Evolutionary conservation across 352 stramenopile species (phyloP), one percentile per base, ranked within the genome.

Genomic region (Peronosclerospora sorghi): DNA sequence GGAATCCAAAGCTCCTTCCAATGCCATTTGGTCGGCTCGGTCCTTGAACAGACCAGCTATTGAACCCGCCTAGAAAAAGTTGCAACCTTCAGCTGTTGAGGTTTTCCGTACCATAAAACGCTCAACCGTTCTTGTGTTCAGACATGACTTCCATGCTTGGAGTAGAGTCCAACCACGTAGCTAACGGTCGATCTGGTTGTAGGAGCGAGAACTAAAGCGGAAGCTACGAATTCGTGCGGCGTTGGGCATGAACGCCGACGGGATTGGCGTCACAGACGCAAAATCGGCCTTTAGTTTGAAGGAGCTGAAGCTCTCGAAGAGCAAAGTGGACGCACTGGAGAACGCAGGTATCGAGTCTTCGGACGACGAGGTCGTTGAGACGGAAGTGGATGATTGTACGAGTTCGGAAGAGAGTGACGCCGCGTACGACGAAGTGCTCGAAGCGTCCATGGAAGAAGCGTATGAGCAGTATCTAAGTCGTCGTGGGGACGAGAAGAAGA

Each of bases 31-130:
- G 68, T 85, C 69, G 62, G 60, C 64, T 71, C 82, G 66, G 77
- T 91, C 81, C 74, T 93, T 93, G 81, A 93, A 93, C 81, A 87
- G 81, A 91, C 72, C 72, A 78, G 80, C 79, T 88, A 93, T 93
- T 93, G 81, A 89, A 82, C 56, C 56, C 79, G 80, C 78, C 81
- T 40, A 93, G 44, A 91, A 10, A 9, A 50, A 82, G 58, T 50
- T 86, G 81, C 78, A 93, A 76, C 81, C 81, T 92, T 89, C 81
- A 93, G 81, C 81, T 93, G 74, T 93, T 88, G 63, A 55, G 60
- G 57, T 63, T 65, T 73, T 73, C 54, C 45, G 65, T 59, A 73
- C 66, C 62, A 52, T 91, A 73, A 69, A 62, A 56, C 64, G 53
- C 57, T 68, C 45, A 85, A 93, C 77, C 81, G 81, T 93, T 93